phyloP scores from a whole-genome alignment of 1,284 basidiomycete species.

The Austroboletus rostrupii region DNA sequence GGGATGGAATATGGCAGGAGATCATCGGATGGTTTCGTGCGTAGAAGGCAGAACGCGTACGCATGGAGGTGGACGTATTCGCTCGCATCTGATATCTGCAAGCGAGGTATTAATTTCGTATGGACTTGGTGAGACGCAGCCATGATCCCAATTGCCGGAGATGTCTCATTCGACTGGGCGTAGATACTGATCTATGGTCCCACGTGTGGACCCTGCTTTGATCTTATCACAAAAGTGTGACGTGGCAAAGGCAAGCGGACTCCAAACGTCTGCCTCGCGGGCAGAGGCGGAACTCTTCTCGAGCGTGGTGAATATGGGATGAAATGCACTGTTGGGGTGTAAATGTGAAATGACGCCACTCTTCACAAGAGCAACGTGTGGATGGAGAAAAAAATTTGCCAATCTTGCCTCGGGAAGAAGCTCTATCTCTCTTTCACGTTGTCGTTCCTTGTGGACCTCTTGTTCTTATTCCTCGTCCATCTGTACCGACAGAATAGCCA shows the following conservation, averaged over 20 bases:
- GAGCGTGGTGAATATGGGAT: too few relatives aligned
- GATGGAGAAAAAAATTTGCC: background rate
- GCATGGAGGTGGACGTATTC: slow-evolving; percentile 35
- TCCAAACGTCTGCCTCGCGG: slow-evolving; percentile 7
- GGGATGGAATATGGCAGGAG: slow-evolving; percentile 35
- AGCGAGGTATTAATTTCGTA: slow-evolving; percentile 40
- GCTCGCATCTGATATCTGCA: slow-evolving; percentile 35
- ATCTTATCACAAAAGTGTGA: slow-evolving; percentile 18
- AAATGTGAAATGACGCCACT: slow-evolving; percentile 10
- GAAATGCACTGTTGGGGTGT: background rate
- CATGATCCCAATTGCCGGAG: slow-evolving; percentile 11
- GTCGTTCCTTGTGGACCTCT: slow-evolving; percentile 39
- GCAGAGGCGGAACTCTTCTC: background rate
- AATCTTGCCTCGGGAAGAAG: background rate
- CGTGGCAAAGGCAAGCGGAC: slow-evolving; percentile 18
- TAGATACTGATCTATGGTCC: slow-evolving; percentile 27
- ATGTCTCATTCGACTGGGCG: slow-evolving; percentile 42
- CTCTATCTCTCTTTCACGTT: slow-evolving; percentile 27
- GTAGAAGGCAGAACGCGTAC: slow-evolving; percentile 36
- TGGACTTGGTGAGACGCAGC: slow-evolving; percentile 39
- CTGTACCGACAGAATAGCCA: slow-evolving; percentile 21
- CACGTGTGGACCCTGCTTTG: background rate
- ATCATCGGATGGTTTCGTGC: slow-evolving; percentile 37
- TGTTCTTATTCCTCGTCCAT: slow-evolving; percentile 44
- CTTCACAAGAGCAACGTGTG: slow-evolving; percentile 18